Evolutionary conservation across 768 basidiomycete genomes (phyloP).

Genomic region (Podaxis sp.): DNA sequence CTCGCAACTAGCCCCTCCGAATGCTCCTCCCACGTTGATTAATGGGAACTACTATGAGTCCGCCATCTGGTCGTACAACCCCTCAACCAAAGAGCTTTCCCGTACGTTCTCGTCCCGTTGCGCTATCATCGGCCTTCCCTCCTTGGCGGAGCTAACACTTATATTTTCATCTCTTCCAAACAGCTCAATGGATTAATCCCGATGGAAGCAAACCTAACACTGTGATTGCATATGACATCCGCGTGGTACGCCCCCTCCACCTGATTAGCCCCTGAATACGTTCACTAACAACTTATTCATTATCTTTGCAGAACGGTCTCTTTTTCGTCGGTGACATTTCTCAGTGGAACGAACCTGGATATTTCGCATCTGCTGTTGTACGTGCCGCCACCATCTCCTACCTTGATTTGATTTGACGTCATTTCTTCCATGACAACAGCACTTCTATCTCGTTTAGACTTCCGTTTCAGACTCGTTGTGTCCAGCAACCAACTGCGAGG

Average conservation of each 20-base stretch:
- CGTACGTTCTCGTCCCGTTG: conserved; percentile 27
- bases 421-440: conserved; percentile 11
- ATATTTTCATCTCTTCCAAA: not conserved
- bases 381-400: conserved; percentile 18
- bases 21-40: conserved; percentile 15
- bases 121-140: no score
- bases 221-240: conserved; percentile 38
- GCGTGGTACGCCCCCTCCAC: conserved; percentile 22
- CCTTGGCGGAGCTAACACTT: not conserved
- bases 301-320: conserved; percentile 31
- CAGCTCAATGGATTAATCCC: conserved; percentile 48
- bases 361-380: conserved; percentile 36
- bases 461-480: not conserved
- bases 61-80: conserved; percentile 46
- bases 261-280: not conserved
- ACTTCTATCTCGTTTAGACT: conserved; percentile 23
- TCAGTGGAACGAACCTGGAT: conserved; percentile 36
- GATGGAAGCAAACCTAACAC: conserved; percentile 40
- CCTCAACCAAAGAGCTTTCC: conserved; percentile 36
- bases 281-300: not conserved
- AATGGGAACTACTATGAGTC: conserved; percentile 35
- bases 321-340: conserved; percentile 45
- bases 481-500: not conserved
- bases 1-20: conserved; percentile 28
- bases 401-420: not conserved